Evolutionary conservation across 2,329 filamentous ascomycete genomes (phyloP), one percentile per base, ranked within the genome.

Genomic region (Zymoseptoria passerinii): DNA sequence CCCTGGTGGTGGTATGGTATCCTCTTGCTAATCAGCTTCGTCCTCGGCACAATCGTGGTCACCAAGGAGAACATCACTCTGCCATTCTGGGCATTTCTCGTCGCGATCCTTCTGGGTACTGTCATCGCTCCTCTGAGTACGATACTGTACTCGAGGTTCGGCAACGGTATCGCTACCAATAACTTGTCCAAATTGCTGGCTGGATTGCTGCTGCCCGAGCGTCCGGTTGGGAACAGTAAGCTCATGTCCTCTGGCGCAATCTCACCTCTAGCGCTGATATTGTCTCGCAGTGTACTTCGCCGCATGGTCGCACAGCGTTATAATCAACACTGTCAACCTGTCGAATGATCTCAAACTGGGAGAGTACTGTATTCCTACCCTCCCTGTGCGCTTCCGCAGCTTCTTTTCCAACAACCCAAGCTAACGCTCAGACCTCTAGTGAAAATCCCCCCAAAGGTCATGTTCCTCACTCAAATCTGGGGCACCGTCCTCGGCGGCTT

Each of bases 151-250:
- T 62, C 60, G 9, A 50, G 60, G 10, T 63, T 83, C 0, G 81
- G 81, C 8, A 83, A 80, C 51, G 81, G 81, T 10, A 82, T 83
- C 35, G 79, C 80, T 7, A 83, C 81, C 2, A 83, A 83, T 65
- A 81, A 83, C 57, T 59, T 84, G 48, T 83, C 80, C 19, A 82
- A 83, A 62, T 81, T 83, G 80, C 59, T 83, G 52, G 81, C 76
- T 0, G 81, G 81, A 54, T 71, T 81, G 2, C 69, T 80, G 58
- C 62, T 82, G 2, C 80, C 80, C 1, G 77, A 75, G 1, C 75
- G 77, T 1, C 80, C 80, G 0, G 63, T 83, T 4, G 80, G 79
- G 2, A 83, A 83, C 67, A 80, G 35, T 44, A 2, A 44, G 35
- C 2, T n/a, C 35, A 13, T 16, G 4, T n/a, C 13, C n/a, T 44